These are phyloP conservation scores for Aspergillus sp. DNA, from an alignment of 2,329 filamentous ascomycete genomes.

Conservation along the genomic window DNA sequence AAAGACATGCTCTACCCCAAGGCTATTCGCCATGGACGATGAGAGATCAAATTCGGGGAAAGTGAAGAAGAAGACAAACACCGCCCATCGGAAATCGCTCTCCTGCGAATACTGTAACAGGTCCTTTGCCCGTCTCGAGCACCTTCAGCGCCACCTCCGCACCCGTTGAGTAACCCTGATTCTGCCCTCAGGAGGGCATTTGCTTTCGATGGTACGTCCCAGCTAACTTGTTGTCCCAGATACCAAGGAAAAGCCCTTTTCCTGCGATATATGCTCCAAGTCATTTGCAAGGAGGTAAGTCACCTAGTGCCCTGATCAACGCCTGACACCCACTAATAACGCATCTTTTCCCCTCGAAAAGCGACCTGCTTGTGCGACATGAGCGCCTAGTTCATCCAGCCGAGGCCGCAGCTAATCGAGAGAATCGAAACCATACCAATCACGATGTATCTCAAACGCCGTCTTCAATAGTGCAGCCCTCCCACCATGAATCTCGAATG, in stretches of 20 bases:
- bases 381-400: slow-evolving; percentile 49
- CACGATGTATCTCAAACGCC: slow-evolving; percentile 35
- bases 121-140: slow-evolving; percentile 49
- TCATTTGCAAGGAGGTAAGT: slow-evolving; percentile 48
- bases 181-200: slow-evolving; percentile 11
- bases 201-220: background rate
- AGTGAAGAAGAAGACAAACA: slow-evolving; percentile 41
- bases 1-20: slow-evolving; percentile 26
- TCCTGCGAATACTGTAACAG: slow-evolving; percentile 50
- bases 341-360: slow-evolving; percentile 22
- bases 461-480: slow-evolving; percentile 37
- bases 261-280: slow-evolving; percentile 51
- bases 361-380: slow-evolving; percentile 51
- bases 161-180: slow-evolving; percentile 46
- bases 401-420: slow-evolving; percentile 41
- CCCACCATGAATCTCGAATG: slow-evolving; percentile 44
- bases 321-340: slow-evolving; percentile 23
- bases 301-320: background rate
- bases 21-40: slow-evolving; percentile 39
- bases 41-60: slow-evolving; percentile 35
- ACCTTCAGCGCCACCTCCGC: slow-evolving; percentile 53
- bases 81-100: slow-evolving; percentile 46
- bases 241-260: slow-evolving; percentile 52
- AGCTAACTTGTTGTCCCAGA: slow-evolving; percentile 36
- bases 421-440: slow-evolving; percentile 35